These are phyloP conservation scores for Miamiensis avidus DNA, from an alignment of 169 alveolate genomes.

Conservation along the genomic window DNA sequence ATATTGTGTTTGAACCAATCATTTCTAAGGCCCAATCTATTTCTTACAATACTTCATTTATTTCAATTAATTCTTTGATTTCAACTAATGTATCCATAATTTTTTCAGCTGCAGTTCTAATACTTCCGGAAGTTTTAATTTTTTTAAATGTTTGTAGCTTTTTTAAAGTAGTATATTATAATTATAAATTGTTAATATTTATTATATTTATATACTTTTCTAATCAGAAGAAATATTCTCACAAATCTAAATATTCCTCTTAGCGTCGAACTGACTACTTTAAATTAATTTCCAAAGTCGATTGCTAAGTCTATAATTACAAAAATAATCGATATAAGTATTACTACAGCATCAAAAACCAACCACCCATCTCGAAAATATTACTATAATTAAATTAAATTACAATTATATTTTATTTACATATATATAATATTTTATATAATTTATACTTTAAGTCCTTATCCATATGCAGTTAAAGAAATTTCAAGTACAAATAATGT, in stretches of 20 bases:
- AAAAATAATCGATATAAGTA: background rate
- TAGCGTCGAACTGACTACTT: background rate
- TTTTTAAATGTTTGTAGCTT: conserved; percentile 2
- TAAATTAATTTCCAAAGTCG: background rate
- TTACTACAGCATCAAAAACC: background rate
- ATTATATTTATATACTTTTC: conserved; percentile 8
- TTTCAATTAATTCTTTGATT: conserved; percentile 16
- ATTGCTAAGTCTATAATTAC: conserved; percentile 1
- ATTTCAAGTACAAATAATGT: background rate
- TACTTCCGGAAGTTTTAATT: conserved; percentile 1
- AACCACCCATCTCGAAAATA: conserved; percentile 6
- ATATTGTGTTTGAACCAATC: conserved; percentile 13
- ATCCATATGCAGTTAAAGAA: background rate
- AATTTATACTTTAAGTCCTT: background rate
- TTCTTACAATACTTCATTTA: background rate
- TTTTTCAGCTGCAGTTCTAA: conserved; percentile 28
- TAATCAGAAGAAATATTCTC: conserved; percentile 8
- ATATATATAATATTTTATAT: no score
- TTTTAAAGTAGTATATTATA: no score
- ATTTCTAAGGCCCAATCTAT: background rate
- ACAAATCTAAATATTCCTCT: conserved; percentile 29
- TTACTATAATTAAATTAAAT: background rate
- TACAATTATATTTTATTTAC: no score
- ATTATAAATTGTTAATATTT: background rate
- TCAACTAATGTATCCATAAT: conserved; percentile 3